Percentiles rank a stretch among this genome's conserved stretches.
Conservation (phyloP, 495 filamentous ascomycete species). For the Cercophora newfieldiana region DNA sequence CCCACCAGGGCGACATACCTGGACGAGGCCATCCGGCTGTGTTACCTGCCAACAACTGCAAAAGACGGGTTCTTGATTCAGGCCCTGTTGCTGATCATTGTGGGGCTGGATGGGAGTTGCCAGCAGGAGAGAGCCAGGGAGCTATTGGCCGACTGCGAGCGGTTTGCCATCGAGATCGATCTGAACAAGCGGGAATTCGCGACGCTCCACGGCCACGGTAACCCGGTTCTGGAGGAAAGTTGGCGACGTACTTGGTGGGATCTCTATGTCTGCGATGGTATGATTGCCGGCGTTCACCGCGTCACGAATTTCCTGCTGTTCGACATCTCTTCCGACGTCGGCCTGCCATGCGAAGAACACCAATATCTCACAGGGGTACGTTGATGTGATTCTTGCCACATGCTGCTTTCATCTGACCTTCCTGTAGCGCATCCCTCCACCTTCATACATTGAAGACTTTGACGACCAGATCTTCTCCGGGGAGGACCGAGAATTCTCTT, state of each 20-base stretch:
- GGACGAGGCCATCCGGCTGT: slow-evolving; percentile 56
- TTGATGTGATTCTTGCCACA: slow-evolving; percentile 13
- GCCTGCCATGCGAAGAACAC: slow-evolving; percentile 76
- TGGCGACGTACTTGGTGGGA: slow-evolving; percentile 93
- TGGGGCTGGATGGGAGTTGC: slow-evolving; percentile 74
- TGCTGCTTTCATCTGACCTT: not conserved
- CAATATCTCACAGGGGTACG: slow-evolving; percentile 65
- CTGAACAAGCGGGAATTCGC: slow-evolving; percentile 64
- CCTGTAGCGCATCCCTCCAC: slow-evolving; percentile 59
- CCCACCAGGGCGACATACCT: slow-evolving; percentile 53
- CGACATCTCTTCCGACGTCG: slow-evolving; percentile 57
- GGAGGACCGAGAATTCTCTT: slow-evolving; percentile 69
- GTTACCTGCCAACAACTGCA: slow-evolving; percentile 49
- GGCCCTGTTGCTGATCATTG: slow-evolving; percentile 71
- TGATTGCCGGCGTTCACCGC: slow-evolving; percentile 58
- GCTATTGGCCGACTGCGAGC: slow-evolving; percentile 65
- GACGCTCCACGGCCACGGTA: slow-evolving; percentile 44
- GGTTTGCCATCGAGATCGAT: slow-evolving; percentile 71
- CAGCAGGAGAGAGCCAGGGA: slow-evolving; percentile 65
- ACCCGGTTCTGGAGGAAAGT: slow-evolving; percentile 62
- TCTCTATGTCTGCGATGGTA: slow-evolving; percentile 75
- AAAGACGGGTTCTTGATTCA: slow-evolving; percentile 72
- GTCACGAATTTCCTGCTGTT: slow-evolving; percentile 59
- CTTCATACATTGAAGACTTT: slow-evolving; percentile 67
- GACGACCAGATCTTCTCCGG: slow-evolving; percentile 65